A percentile compares a stretch with the other conserved stretches of the same genome.
phyloP scores from a whole-genome alignment of 106 monocot genomes.

The Xerophyta viscosa region DNA sequence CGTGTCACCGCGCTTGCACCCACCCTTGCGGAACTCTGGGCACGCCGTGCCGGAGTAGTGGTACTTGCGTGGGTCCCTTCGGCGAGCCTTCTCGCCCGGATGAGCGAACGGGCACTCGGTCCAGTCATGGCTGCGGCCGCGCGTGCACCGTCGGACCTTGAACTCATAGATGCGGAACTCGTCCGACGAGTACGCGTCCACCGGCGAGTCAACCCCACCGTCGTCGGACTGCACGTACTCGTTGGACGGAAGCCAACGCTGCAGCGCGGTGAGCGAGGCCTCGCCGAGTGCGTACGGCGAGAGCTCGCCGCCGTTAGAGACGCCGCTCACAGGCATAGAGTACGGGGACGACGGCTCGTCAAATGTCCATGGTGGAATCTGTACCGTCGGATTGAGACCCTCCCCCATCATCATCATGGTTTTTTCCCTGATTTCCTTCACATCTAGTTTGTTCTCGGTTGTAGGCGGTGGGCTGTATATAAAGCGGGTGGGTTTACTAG shows the following conservation, averaged over 20 bases:
- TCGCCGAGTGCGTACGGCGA: neutral
- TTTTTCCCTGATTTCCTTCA: neutral
- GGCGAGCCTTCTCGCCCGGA: conserved; percentile 33
- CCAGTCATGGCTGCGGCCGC: conserved; percentile 31
- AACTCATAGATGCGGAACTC: conserved; percentile 40
- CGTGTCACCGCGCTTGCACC: too few species aligned
- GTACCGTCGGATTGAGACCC: neutral
- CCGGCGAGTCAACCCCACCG: neutral
- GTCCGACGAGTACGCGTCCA: conserved; percentile 16
- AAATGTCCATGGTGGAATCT: neutral
- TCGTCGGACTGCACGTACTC: neutral
- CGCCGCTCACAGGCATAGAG: too few species aligned
- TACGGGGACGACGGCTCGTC: neutral
- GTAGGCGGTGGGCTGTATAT: too few species aligned
- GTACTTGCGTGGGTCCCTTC: conserved; percentile 36
- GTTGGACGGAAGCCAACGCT: conserved; percentile 6
- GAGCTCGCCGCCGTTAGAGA: too few species aligned
- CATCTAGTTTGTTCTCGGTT: neutral
- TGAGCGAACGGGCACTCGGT: conserved; percentile 46
- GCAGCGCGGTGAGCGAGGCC: neutral
- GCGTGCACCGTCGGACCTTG: conserved; percentile 30
- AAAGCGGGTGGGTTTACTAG: too few species aligned
- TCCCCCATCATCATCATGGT: neutral
- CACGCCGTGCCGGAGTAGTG: conserved; percentile 29
- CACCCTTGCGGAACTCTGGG: conserved; percentile 33